These are phyloP conservation scores for Phialophora macrospora DNA, from an alignment of 2,329 filamentous ascomycete species.

Conservation along the genomic window DNA sequence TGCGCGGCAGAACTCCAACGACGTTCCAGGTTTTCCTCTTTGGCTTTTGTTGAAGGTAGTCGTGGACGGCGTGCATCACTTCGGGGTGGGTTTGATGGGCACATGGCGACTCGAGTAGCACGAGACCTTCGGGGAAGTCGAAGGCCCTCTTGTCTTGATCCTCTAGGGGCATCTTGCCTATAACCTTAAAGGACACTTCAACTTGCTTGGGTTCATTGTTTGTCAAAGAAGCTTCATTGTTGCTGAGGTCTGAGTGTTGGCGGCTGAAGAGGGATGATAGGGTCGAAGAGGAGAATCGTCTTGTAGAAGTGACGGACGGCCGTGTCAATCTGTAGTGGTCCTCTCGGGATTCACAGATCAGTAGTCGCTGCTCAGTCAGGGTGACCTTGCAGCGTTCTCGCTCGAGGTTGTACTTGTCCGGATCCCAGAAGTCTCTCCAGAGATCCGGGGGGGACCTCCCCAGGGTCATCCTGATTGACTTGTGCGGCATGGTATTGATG, in stretches of 20 bases:
- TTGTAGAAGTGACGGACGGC: background rate
- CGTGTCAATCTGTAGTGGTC: background rate
- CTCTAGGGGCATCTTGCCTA: background rate
- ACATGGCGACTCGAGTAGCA: background rate
- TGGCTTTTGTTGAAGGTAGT: constrained; percentile 9
- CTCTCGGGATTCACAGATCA: constrained; percentile 3
- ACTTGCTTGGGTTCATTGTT: background rate
- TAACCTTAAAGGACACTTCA: background rate
- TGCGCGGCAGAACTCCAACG: background rate
- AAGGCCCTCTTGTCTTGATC: background rate
- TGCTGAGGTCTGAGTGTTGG: background rate
- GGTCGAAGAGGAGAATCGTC: background rate
- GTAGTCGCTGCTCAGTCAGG: constrained; percentile 7
- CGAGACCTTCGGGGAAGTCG: constrained; percentile 1
- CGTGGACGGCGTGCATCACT: background rate
- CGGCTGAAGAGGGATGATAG: background rate
- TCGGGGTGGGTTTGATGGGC: background rate
- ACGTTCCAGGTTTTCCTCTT: constrained; percentile 3
- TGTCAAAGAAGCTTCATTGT: background rate
- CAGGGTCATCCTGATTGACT: constrained; percentile 8
- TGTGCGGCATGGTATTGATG: constrained; percentile 18
- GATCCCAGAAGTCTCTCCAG: constrained; percentile 10
- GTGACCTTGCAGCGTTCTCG: constrained; percentile 12
- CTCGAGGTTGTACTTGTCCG: constrained; percentile 1
- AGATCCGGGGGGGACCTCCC: constrained; percentile 2